Base-by-base conservation (phyloP, 1,284 basidiomycete species). In the Nidula niveotomentosa region DNA sequence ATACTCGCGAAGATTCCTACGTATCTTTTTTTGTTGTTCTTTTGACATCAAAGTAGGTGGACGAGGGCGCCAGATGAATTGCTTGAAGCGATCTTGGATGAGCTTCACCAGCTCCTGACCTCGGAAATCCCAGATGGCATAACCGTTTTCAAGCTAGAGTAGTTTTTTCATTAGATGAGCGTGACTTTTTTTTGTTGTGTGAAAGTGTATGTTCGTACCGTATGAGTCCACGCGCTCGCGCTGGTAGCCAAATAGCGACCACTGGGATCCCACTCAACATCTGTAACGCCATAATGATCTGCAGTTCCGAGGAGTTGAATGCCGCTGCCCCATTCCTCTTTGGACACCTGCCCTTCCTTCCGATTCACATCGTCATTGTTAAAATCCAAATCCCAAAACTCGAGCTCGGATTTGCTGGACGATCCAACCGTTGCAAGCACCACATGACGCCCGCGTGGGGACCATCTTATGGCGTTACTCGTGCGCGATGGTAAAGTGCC, bases 301-400 rank as follows among this genome's bases (percentile, higher is more conserved):
- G 89, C 90, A 30, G 86, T 85, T 46, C 89, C 88, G 50, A 99
- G 84, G 30, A 91, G 82, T 71, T 96, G 92, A 60, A 99, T 94
- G 50, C 90, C 88, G 53, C 85, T 84, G 47, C 93, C 94, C 84
- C 91, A 94, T 52, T 95, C 92, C 49, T 84, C 78, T 61, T 87
- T 84, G 56, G 80, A 73, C 57, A 74, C 66, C 62, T 84, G 79
- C 23, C 81, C 80, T 57, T 86, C 84, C 64, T 88, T 82, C 49
- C 83, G 83, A 48, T 73, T 77, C 53, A 70, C 66, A 64, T 94
- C 93, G 60, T 93, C 92, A 30, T 75, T 80, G 61, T 81, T 88
- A 71, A 96, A 97, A 76, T 99, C 97, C 51, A 98, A 84, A 73
- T 99, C 97, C 94, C 94, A 99, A 78, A 98, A 99, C 71, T 99